Evolutionary conservation across 495 filamentous ascomycete genomes (phyloP).

Genomic region (Penicillium samsonianum): DNA sequence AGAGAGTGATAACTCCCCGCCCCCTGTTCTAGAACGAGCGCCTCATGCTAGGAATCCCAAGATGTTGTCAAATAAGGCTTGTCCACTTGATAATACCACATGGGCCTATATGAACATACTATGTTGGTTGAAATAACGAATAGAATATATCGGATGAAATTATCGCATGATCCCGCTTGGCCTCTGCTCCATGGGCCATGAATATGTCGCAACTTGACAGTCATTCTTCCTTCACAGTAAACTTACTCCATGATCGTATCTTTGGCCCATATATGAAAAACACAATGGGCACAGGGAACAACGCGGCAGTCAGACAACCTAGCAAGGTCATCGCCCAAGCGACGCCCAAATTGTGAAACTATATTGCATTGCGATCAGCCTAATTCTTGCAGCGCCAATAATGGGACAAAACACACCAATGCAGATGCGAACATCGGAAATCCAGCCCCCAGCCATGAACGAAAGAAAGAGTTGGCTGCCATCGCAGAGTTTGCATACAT

Average conservation of each 20-base stretch:
- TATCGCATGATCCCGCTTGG: neutral
- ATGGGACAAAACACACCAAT: slow-evolving; percentile 42
- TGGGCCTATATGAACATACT: neutral
- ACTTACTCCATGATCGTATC: slow-evolving; percentile 48
- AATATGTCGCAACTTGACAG: neutral
- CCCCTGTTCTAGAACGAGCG: neutral
- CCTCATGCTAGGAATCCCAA: too few species aligned
- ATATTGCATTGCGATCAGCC: slow-evolving; percentile 1
- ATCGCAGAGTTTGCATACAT: slow-evolving; percentile 50
- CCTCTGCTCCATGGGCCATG: neutral
- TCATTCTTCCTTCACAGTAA: slow-evolving; percentile 8
- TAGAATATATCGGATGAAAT: neutral
- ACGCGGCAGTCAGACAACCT: slow-evolving; percentile 54
- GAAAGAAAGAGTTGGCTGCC: slow-evolving; percentile 49
- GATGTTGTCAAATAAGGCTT: too few species aligned
- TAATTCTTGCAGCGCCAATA: slow-evolving; percentile 44
- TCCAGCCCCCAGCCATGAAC: slow-evolving; percentile 42
- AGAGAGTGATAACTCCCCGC: neutral
- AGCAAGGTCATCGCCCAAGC: slow-evolving; percentile 60
- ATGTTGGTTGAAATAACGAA: neutral
- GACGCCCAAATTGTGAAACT: slow-evolving; percentile 58
- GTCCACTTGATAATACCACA: neutral
- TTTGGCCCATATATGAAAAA: slow-evolving; percentile 63
- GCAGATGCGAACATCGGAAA: slow-evolving; percentile 62
- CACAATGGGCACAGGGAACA: slow-evolving; percentile 63